Percentiles rank a stretch among this genome's conserved stretches.
Evolutionary conservation across 139 green algal genomes (phyloP).

Genomic region (Edaphochlamys debaryana): DNA sequence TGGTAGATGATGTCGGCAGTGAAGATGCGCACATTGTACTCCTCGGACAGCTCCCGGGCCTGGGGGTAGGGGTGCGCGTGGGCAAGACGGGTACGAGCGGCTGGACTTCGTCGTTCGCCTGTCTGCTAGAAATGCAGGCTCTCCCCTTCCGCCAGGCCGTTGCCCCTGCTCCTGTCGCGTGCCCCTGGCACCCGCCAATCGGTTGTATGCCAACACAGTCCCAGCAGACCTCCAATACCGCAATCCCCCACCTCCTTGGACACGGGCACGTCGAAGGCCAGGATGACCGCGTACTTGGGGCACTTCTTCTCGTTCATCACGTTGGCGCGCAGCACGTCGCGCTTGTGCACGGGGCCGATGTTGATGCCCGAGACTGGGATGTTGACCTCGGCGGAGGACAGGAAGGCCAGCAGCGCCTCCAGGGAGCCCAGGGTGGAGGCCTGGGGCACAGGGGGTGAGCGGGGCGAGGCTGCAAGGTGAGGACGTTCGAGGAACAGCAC

Average conservation of each 20-base stretch:
- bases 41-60: slow-evolving; percentile 75
- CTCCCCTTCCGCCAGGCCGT: too few relatives aligned
- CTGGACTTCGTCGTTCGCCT: too few relatives aligned
- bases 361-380: slow-evolving; percentile 82
- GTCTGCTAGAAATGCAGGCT: too few relatives aligned
- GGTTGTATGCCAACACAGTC: too few relatives aligned
- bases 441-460: slow-evolving; percentile 16
- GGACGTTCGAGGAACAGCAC: too few relatives aligned
- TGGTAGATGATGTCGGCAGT: slow-evolving; percentile 99
- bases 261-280: slow-evolving; percentile 97
- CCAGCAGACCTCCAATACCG: too few relatives aligned
- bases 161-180: too few relatives aligned
- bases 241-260: slow-evolving; percentile 81
- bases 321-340: slow-evolving; percentile 95
- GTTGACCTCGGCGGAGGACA: slow-evolving; percentile 70
- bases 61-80: too few relatives aligned
- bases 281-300: slow-evolving; percentile 93
- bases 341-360: slow-evolving; percentile 97
- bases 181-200: too few relatives aligned
- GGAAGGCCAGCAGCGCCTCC: slow-evolving; percentile 97
- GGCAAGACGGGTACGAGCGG: too few relatives aligned
- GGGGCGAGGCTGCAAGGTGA: too few relatives aligned
- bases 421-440: slow-evolving; percentile 97
- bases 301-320: slow-evolving; percentile 94
- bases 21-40: slow-evolving; percentile 92